A percentile compares a stretch with the other conserved stretches of the same genome.
phyloP scores from a whole-genome alignment of 352 stramenopile species.

The Aphanomyces cochlioides region DNA sequence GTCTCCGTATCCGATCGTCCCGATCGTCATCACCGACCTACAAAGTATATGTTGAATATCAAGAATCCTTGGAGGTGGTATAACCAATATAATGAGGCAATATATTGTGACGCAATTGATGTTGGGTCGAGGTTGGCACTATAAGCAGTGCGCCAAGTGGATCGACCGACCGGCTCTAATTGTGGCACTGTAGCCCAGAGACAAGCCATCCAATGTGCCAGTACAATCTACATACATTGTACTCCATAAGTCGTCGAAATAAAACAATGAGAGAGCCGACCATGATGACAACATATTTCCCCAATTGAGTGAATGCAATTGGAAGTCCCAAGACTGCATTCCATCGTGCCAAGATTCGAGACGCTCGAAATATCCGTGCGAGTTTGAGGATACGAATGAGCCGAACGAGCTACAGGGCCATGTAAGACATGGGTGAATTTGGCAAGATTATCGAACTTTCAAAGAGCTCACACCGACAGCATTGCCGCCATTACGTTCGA shows the following conservation, averaged over 20 bases:
- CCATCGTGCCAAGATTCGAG: slow-evolving; percentile 27
- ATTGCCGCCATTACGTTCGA: neutral
- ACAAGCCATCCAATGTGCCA: slow-evolving; percentile 27
- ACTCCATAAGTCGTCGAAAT: neutral
- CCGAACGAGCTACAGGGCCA: slow-evolving; percentile 2
- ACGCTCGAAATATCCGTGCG: slow-evolving; percentile 19
- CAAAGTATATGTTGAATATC: neutral
- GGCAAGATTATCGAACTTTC: no score
- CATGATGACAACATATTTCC: slow-evolving; percentile 21
- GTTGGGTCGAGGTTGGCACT: neutral
- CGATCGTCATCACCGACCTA: slow-evolving; percentile 21
- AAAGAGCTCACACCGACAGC: neutral
- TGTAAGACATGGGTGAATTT: no score
- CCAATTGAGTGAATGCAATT: slow-evolving; percentile 12
- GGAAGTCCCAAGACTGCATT: slow-evolving; percentile 18
- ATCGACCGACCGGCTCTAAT: neutral
- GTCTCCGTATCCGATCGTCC: slow-evolving; percentile 21
- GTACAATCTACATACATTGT: neutral
- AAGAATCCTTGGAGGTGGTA: neutral
- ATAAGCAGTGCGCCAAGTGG: neutral
- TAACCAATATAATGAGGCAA: slow-evolving; percentile 17
- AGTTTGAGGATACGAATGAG: slow-evolving; percentile 35
- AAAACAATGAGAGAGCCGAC: neutral
- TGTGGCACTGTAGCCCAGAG: slow-evolving; percentile 19
- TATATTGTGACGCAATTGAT: neutral